Evolutionary conservation across 192 early-diverging fungal genomes (phyloP), one percentile per base, ranked within the genome.

Genomic region (Spinellus fusiger): DNA sequence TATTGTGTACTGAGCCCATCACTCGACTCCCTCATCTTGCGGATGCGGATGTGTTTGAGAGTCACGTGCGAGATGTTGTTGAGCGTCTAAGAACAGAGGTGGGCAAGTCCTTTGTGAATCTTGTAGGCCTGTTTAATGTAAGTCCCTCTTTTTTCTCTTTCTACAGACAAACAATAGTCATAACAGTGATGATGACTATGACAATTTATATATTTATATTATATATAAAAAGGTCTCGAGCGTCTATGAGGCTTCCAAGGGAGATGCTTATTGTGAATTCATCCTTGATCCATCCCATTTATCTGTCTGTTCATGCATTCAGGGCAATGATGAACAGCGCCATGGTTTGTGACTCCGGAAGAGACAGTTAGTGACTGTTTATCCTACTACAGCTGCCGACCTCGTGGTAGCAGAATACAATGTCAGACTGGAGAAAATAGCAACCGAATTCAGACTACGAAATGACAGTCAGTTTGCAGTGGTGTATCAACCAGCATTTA

Each of bases 101-200:
- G 56, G 73, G 73, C 13, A 65, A 70, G 20, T 51, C 74, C 1
- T 80, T 80, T 70, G 79, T 80, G n/a, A 80, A 80, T 48, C 52
- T 80, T 22, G 69, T 77, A 5, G 79, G 66, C 15, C 65, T 80
- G 31, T 80, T 80, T 59, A 74, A 77, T 54, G 79, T 75, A 64
- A 62, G 64, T 52, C 46, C 27, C 33, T n/a, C n/a, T 52, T 23
- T 18, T 27, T 27, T n/a, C n/a, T n/a, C n/a, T n/a, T n/a, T n/a
- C n/a, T n/a, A n/a, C n/a, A n/a, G n/a, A n/a, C n/a, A n/a, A n/a
- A n/a, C n/a, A n/a, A n/a, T n/a, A n/a, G n/a, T 18, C 26, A 27
- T 23, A 18, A 13, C 9, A 20, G 18, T 52, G 26, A 12, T 23
- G 34, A 40, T 13, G 5, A 23, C 12, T 32, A 6, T 6, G 1